Conservation (phyloP, 179 eudicot species). For the Amaranthus tricolor region DNA sequence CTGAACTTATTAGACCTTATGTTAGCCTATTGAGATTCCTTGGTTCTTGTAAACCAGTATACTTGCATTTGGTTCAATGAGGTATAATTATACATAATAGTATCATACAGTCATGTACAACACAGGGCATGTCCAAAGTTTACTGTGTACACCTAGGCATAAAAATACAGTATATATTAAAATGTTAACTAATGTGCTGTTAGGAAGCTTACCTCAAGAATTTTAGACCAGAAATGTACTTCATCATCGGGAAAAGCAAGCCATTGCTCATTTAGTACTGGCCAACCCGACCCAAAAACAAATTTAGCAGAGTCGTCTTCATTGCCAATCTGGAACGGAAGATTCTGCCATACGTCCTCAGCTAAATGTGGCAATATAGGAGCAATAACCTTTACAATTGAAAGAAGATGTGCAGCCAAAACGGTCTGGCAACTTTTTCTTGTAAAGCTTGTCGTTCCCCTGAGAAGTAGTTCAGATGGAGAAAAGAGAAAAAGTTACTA, state of each 20-base stretch:
- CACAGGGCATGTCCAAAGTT: neutral
- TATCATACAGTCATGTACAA: neutral
- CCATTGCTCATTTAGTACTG: slow-evolving; percentile 59
- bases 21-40: no score
- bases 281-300: slow-evolving; percentile 90
- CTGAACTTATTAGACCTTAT: no score
- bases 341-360: slow-evolving; percentile 96
- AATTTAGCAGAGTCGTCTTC: slow-evolving; percentile 69
- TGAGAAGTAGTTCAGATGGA: slow-evolving; percentile 25
- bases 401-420: slow-evolving; percentile 84
- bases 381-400: slow-evolving; percentile 71
- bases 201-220: slow-evolving; percentile 71
- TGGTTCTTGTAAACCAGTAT: no score
- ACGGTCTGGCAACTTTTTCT: slow-evolving; percentile 97
- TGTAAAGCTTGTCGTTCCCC: slow-evolving; percentile 73
- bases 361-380: slow-evolving; percentile 97
- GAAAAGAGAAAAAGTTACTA: neutral
- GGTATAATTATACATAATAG: neutral
- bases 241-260: slow-evolving; percentile 73
- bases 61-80: no score
- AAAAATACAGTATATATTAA: neutral
- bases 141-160: neutral
- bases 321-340: slow-evolving; percentile 62
- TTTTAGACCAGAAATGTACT: slow-evolving; percentile 66
- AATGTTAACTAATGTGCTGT: neutral